Conservation (phyloP, 176 grass and related monocot species). For the maize (Zea mays) region DNA sequence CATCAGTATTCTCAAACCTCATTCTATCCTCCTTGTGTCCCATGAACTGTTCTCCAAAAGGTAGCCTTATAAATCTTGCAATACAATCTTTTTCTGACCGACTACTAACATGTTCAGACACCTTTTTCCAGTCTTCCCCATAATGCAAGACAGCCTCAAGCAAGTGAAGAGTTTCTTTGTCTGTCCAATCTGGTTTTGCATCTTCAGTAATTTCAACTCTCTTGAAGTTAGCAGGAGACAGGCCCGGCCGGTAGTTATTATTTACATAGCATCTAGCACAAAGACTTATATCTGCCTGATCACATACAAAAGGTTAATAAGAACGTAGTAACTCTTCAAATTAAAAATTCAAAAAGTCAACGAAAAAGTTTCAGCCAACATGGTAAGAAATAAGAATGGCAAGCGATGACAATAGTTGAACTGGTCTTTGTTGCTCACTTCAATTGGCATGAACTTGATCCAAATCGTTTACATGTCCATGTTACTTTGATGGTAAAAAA, state of each 20-base stretch:
- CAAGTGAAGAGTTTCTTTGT: slow-evolving; percentile 97
- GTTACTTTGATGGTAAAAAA: neutral
- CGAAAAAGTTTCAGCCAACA: slow-evolving; percentile 9
- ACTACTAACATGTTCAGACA: slow-evolving; percentile 85
- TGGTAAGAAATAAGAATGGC: neutral
- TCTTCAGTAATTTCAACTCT: slow-evolving; percentile 83
- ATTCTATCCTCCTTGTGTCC: slow-evolving; percentile 54
- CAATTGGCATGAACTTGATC: slow-evolving; percentile 9
- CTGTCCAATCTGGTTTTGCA: slow-evolving; percentile 85
- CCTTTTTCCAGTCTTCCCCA: slow-evolving; percentile 92
- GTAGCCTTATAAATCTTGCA: slow-evolving; percentile 80
- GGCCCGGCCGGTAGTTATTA: slow-evolving; percentile 83
- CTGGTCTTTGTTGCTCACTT: neutral
- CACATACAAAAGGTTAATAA: slow-evolving; percentile 36
- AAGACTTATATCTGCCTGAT: slow-evolving; percentile 82
- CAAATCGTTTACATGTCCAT: neutral
- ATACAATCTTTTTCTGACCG: slow-evolving; percentile 84
- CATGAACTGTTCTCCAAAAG: slow-evolving; percentile 95
- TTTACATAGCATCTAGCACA: slow-evolving; percentile 84
- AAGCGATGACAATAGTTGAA: neutral
- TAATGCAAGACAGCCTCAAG: slow-evolving; percentile 93
- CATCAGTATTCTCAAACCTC: slow-evolving; percentile 43
- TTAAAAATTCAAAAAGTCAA: slow-evolving; percentile 15
- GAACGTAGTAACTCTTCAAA: slow-evolving; percentile 9
- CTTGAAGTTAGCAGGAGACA: slow-evolving; percentile 80